A percentile compares a stretch with the other conserved stretches of the same genome.
Evolutionary conservation across 805 yeast genomes (phyloP).

Genomic region (Yamadazyma paraphyllophila): DNA sequence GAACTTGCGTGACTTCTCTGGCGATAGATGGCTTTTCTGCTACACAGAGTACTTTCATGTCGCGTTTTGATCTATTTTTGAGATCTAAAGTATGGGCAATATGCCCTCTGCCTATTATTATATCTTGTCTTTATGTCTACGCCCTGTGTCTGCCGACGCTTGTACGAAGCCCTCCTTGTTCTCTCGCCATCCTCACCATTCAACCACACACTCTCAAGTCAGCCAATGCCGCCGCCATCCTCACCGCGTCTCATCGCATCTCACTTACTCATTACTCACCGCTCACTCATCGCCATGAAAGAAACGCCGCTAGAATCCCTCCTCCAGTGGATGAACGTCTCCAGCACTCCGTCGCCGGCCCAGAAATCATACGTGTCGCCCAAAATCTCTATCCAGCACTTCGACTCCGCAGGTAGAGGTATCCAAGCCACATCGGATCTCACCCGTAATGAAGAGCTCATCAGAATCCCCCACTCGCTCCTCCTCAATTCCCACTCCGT

Average conservation of each 20-base stretch:
- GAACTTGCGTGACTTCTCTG: slow-evolving; percentile 68
- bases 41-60: slow-evolving; percentile 81
- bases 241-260: too few relatives aligned
- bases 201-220: too few relatives aligned
- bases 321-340: not conserved
- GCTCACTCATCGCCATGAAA: too few relatives aligned
- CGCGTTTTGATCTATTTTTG: slow-evolving; percentile 1
- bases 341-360: not conserved
- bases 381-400: slow-evolving; percentile 5
- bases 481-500: slow-evolving; percentile 60
- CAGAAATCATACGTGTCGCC: slow-evolving; percentile 7
- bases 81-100: too few relatives aligned
- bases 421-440: slow-evolving; percentile 45
- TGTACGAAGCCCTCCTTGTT: too few relatives aligned
- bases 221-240: too few relatives aligned
- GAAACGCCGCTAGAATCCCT: not conserved
- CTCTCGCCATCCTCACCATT: too few relatives aligned
- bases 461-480: slow-evolving; percentile 56
- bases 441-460: slow-evolving; percentile 41
- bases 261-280: too few relatives aligned
- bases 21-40: slow-evolving; percentile 98
- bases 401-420: slow-evolving; percentile 53
- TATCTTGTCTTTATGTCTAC: too few relatives aligned
- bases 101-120: too few relatives aligned
- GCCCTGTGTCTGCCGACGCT: too few relatives aligned